Conservation (phyloP, 768 basidiomycete species). For the Candolleomyces aberdarensis region DNA sequence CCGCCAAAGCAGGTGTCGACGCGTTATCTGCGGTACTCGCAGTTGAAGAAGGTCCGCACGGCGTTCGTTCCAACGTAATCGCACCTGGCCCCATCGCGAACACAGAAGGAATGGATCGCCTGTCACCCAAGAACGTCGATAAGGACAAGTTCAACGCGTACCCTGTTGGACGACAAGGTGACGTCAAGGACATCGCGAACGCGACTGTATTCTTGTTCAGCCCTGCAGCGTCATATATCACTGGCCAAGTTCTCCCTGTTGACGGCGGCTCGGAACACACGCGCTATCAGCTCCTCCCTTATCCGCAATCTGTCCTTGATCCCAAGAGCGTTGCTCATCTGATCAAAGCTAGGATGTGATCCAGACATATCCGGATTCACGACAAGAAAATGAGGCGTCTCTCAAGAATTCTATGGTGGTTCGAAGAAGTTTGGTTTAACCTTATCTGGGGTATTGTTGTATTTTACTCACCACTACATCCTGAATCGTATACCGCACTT, state of each 20-base stretch:
- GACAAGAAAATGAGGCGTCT: no score
- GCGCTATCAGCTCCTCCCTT: conserved; percentile 47
- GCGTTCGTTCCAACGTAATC: conserved; percentile 88
- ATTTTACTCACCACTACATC: no score
- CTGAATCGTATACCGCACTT: no score
- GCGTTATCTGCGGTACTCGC: conserved; percentile 84
- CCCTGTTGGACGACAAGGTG: conserved; percentile 52
- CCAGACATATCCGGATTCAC: no score
- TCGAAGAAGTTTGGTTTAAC: no score
- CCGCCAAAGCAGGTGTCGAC: conserved; percentile 93
- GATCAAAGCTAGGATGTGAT: conserved; percentile 49
- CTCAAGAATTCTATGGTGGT: no score
- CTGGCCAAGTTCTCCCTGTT: conserved; percentile 70
- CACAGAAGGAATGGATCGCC: conserved; percentile 74
- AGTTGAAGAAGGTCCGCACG: conserved; percentile 91
- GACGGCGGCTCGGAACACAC: conserved; percentile 65
- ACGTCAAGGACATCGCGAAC: conserved; percentile 64
- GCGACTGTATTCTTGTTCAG: conserved; percentile 81
- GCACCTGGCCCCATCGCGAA: conserved; percentile 78
- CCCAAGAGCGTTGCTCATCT: conserved; percentile 46
- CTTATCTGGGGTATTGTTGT: no score
- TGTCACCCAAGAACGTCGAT: conserved; percentile 32
- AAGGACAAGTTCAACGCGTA: conserved; percentile 12
- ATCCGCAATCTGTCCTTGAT: conserved; percentile 62
- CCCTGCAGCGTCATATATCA: conserved; percentile 71